Evolutionary conservation across 1,139 yeast genomes (phyloP), one percentile per base, ranked within the genome.

Genomic region (Scheffersomyces stambukii): DNA sequence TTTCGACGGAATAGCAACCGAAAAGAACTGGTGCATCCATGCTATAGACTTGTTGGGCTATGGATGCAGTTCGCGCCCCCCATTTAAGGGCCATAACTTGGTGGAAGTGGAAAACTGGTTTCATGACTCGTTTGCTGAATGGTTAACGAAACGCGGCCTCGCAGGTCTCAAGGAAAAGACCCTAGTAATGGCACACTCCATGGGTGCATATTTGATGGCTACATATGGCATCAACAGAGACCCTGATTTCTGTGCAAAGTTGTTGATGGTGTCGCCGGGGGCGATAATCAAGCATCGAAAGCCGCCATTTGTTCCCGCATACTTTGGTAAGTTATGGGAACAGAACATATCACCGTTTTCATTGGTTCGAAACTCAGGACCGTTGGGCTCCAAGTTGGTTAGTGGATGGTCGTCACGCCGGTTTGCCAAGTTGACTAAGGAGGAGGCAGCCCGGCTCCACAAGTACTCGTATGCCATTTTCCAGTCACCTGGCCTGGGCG

Each of bases 391-490:
- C 1, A 70, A 75, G 46, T 54, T 82, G 9, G 82, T 81, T 0
- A 77, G 86, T 39, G 88, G 82, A n/a, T 82, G 91, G 93, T 70
- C 84, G 3, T 67, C 70, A 9, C 58, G 89, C 37, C 54, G 91
- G 30, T 80, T 81, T 50, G 71, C 80, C 14, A 68, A 72, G 20
- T 49, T 76, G 15, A 44, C 54, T 0, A 39, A 41, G 16, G 41
- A 47, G n/a, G 78, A 70, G 35, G 60, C 64, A 28, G 50, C 46
- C 6, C 46, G 61, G 8, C 54, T 82, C 34, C 93, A 82, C 46
- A 65, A 64, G 41, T 82, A 82, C 46, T 63, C 85, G 0, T 82
- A 82, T 47, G 75, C 77, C 3, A 81, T 82, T 7, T 82, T 82
- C 53, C 81, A 77, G 45, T 72, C 77, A 14, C 71, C 65, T 3